phyloP scores from a whole-genome alignment of 768 basidiomycete species.

The Mycena filopes region DNA sequence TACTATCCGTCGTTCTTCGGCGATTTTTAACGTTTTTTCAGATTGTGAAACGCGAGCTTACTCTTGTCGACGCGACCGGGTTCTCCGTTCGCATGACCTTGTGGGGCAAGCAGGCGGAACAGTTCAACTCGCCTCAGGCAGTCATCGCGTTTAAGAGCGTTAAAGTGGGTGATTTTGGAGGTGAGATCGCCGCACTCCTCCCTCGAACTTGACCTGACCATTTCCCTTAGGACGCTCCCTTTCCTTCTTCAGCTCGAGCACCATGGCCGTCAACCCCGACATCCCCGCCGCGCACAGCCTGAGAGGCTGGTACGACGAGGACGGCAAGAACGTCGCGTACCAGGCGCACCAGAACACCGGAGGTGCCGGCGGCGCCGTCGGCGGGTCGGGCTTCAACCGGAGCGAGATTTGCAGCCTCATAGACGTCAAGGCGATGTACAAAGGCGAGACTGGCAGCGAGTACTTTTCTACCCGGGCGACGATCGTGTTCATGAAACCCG shows the following conservation, averaged over 20 bases:
- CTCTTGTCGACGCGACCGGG: conserved; percentile 84
- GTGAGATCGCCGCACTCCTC: conserved; percentile 46
- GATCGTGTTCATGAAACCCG: conserved; percentile 86
- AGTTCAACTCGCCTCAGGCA: conserved; percentile 67
- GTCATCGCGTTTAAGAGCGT: conserved; percentile 95
- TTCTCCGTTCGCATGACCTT: conserved; percentile 87
- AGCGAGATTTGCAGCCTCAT: conserved; percentile 77
- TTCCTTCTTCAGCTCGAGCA: conserved; percentile 83
- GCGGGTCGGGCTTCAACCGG: conserved; percentile 68
- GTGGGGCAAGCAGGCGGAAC: conserved; percentile 96
- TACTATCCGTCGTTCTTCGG: conserved; percentile 18
- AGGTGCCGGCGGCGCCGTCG: conserved; percentile 46
- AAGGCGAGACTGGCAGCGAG: conserved; percentile 80
- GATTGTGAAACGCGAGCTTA: conserved; percentile 91
- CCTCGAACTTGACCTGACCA: conserved; percentile 8
- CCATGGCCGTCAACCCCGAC: conserved; percentile 89
- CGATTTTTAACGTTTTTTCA: conserved; percentile 42
- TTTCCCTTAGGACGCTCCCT: conserved; percentile 74
- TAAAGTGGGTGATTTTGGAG: conserved; percentile 92
- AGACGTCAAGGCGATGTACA: conserved; percentile 83
- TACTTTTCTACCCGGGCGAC: conserved; percentile 86
- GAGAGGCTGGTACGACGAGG: conserved; percentile 91
- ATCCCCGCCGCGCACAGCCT: conserved; percentile 88
- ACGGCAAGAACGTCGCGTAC: conserved; percentile 73
- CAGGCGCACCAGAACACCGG: conserved; percentile 68